A percentile compares a stretch with the other conserved stretches of the same genome.
Conservation (phyloP, 768 basidiomycete species). For the Tylopilus cervinicoccineus region DNA sequence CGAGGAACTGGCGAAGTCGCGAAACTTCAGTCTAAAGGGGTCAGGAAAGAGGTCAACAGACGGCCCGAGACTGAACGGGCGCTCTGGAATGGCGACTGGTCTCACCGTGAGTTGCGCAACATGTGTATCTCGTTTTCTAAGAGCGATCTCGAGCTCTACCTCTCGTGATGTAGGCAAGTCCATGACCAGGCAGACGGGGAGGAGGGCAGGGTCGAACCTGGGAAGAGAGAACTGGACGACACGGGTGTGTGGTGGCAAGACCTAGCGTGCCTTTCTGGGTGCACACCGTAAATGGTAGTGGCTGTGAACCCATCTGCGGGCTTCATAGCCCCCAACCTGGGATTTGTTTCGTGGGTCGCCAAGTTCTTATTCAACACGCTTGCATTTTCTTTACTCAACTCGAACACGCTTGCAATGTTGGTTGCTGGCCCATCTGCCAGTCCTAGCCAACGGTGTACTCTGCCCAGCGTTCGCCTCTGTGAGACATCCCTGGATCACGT, state of each 20-base stretch:
- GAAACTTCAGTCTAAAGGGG: conserved; percentile 64
- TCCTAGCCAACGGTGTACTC: no score
- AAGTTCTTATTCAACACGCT: no score
- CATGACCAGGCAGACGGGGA: conserved; percentile 39
- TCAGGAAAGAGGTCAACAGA: conserved; percentile 17
- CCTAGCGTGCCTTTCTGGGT: conserved; percentile 22
- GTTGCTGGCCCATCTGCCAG: no score
- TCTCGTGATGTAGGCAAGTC: conserved; percentile 71
- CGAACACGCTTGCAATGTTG: no score
- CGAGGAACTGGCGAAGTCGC: conserved; percentile 61
- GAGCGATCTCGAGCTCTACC: conserved; percentile 73
- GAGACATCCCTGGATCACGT: no score
- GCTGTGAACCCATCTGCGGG: conserved; percentile 20
- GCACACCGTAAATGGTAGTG: conserved; percentile 30
- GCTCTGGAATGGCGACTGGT: conserved; percentile 19
- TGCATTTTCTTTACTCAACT: no score
- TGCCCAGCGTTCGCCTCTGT: no score
- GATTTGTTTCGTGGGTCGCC: no score
- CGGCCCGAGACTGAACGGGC: conserved; percentile 16
- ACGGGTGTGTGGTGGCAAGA: conserved; percentile 31
- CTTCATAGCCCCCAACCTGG: no score
- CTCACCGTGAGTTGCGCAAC: conserved; percentile 69
- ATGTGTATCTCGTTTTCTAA: conserved; percentile 74
- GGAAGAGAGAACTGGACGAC: conserved; percentile 12
- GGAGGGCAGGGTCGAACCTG: conserved; percentile 12